Evolutionary conservation across 2,329 filamentous ascomycete species (phyloP).

Genomic region (Ceratocystis ficicola): DNA sequence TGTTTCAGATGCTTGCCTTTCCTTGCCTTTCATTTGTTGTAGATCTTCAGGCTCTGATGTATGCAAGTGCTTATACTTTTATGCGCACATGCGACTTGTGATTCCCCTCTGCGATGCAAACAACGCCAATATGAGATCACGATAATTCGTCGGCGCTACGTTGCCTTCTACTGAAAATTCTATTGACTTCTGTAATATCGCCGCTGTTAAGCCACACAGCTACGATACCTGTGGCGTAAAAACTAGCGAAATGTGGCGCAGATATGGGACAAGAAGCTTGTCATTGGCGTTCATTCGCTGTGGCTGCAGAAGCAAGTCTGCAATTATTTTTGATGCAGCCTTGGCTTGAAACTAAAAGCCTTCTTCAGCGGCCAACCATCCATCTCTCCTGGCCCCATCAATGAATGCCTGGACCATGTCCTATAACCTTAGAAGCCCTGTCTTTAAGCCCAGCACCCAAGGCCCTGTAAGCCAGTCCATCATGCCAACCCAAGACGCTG

Average conservation of each 20-base stretch:
- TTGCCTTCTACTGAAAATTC: neutral
- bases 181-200: neutral
- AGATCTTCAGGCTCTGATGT: too few relatives aligned
- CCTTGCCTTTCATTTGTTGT: neutral
- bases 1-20: neutral
- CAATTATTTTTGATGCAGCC: too few relatives aligned
- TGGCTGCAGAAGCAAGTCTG: too few relatives aligned
- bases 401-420: neutral
- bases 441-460: neutral
- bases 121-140: neutral
- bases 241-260: too few relatives aligned
- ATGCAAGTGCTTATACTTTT: too few relatives aligned
- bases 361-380: neutral
- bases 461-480: constrained; percentile 2
- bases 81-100: neutral
- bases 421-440: neutral
- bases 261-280: too few relatives aligned
- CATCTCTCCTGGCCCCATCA: constrained; percentile 5
- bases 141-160: neutral
- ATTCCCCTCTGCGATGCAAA: neutral
- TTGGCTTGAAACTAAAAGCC: neutral
- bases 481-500: neutral
- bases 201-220: too few relatives aligned
- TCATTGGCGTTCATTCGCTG: too few relatives aligned
- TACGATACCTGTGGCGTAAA: too few relatives aligned